phyloP scores from a whole-genome alignment of 2,329 filamentous ascomycete species.

The Monilinia fructicola region DNA sequence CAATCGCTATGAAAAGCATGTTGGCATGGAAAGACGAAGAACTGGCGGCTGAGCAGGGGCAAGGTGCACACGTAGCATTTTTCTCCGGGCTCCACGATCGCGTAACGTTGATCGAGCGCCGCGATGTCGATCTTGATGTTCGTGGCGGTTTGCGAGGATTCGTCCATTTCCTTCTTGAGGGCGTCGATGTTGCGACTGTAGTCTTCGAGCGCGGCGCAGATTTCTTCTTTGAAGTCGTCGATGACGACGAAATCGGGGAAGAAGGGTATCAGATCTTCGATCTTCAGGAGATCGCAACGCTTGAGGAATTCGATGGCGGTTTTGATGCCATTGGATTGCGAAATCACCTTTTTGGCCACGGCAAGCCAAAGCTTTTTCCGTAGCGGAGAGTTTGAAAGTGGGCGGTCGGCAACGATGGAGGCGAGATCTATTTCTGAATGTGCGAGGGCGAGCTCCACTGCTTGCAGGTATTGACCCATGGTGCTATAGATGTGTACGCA shows the following conservation, averaged over 20 bases:
- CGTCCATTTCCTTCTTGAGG: conserved; percentile 93
- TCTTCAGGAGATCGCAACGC: conserved; percentile 85
- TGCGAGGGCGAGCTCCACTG: conserved; percentile 87
- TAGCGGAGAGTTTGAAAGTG: conserved; percentile 73
- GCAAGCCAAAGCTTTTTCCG: conserved; percentile 95
- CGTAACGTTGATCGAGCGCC: conserved; percentile 82
- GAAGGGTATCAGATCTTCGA: conserved; percentile 96
- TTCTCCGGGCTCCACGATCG: conserved; percentile 94
- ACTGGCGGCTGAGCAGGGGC: conserved; percentile 84
- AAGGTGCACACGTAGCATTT: conserved; percentile 86
- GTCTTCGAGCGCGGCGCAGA: conserved; percentile 88
- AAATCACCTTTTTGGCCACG: conserved; percentile 91
- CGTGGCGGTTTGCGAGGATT: conserved; percentile 80
- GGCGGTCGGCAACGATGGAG: conserved; percentile 81
- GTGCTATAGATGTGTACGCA: conserved; percentile 97
- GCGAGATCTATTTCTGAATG: conserved; percentile 90
- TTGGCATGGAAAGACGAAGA: conserved; percentile 98
- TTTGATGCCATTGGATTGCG: conserved; percentile 82
- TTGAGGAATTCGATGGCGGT: conserved; percentile 90
- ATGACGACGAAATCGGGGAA: conserved; percentile 99
- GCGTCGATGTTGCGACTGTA: conserved; percentile 89
- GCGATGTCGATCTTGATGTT: conserved; percentile 91
- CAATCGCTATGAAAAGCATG: conserved; percentile 98
- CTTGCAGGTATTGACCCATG: conserved; percentile 92
- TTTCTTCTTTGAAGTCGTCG: conserved; percentile 98